Evolutionary conservation across 495 filamentous ascomycete species (phyloP).

Genomic region (Amphirosellinia nigrospora): DNA sequence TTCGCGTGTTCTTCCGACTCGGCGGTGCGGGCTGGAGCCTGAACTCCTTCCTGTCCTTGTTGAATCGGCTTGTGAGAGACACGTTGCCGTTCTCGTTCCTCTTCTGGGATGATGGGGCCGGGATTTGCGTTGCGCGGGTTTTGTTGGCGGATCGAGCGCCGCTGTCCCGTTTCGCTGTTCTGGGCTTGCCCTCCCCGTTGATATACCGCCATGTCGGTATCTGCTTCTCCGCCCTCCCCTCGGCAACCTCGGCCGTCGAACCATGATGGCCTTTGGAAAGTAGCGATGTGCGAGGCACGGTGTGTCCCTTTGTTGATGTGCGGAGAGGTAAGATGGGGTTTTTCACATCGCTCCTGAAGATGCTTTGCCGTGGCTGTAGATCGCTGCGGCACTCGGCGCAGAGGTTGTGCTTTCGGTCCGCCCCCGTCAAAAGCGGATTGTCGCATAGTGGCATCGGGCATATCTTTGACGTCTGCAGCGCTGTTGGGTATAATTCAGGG

Average conservation of each 20-base stretch:
- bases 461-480: slow-evolving; percentile 33
- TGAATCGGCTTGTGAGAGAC: not conserved
- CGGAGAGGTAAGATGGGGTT: not conserved
- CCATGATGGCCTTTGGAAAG: not conserved
- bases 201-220: not conserved
- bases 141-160: not conserved
- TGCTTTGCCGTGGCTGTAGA: slow-evolving; percentile 32
- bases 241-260: not conserved
- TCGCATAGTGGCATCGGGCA: slow-evolving; percentile 41
- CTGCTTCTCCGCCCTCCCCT: not conserved
- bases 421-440: not conserved
- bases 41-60: slow-evolving; percentile 18
- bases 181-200: not conserved
- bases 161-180: not conserved
- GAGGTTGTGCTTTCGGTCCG: slow-evolving; percentile 31
- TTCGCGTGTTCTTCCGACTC: slow-evolving; percentile 18
- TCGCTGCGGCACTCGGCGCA: slow-evolving; percentile 31
- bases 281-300: not conserved
- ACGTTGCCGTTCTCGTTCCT: not conserved
- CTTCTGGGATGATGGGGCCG: not conserved
- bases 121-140: not conserved
- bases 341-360: slow-evolving; percentile 20
- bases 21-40: slow-evolving; percentile 30
- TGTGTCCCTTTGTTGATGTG: not conserved
- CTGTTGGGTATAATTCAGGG: slow-evolving; percentile 48